These are phyloP conservation scores for Sporobolus alterniflorus DNA, from an alignment of 202 grass and related monocot species.

Conservation along the genomic window DNA sequence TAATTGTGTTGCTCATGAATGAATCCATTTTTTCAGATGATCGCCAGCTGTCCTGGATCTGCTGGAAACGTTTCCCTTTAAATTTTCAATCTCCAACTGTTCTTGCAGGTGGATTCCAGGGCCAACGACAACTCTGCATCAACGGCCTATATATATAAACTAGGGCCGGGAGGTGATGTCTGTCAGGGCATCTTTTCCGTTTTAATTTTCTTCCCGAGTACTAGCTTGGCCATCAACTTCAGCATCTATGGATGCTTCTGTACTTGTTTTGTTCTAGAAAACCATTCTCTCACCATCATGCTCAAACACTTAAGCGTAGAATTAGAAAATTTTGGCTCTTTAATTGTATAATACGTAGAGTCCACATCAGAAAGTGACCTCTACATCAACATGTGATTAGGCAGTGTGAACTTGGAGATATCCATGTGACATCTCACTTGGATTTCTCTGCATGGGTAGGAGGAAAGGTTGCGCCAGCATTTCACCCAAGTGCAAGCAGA, in stretches of 20 bases:
- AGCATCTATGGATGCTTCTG: neutral
- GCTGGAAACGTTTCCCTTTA: neutral
- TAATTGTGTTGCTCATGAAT: neutral
- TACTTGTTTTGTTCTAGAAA: neutral
- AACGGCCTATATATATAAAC: neutral
- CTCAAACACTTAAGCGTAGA: neutral
- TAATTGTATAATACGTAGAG: neutral
- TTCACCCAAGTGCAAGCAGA: neutral
- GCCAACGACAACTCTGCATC: conserved; percentile 15
- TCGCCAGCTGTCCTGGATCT: conserved; percentile 12
- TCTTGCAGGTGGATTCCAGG: conserved; percentile 27
- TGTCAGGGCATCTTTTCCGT: conserved; percentile 45
- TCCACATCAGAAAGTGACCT: conserved; percentile 13
- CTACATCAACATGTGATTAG: neutral
- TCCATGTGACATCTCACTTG: neutral
- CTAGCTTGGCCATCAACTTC: conserved; percentile 12
- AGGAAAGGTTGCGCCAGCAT: neutral
- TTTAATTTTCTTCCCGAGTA: conserved; percentile 21
- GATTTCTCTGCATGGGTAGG: neutral
- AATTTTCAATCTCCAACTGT: conserved; percentile 21
- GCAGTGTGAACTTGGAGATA: conserved; percentile 14
- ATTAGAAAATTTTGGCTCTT: neutral
- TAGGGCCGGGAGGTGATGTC: neutral
- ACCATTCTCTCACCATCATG: conserved; percentile 3
- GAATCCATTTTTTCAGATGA: neutral